Base-by-base conservation (phyloP, 306 rosid genomes). In the Rosa chinensis region DNA sequence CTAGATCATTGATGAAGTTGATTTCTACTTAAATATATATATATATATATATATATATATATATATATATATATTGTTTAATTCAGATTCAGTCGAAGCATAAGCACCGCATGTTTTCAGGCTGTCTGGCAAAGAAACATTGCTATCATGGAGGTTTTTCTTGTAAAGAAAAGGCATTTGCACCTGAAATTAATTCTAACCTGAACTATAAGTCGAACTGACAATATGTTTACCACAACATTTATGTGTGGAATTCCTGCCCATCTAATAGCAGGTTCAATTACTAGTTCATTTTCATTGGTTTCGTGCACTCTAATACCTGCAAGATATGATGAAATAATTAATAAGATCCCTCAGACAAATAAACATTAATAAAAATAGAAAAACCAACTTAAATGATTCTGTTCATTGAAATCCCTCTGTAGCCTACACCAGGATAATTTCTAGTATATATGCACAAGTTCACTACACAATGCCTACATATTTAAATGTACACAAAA, bases 201-300 rank as follows among this genome's bases (percentile, higher is more conserved):
- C 82, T 76, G 84, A 5, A 50, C 14, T 1, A 70, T 76, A 37
- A 77, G 28, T 42, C 8, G 68, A 58, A 49, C 56, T 8, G 73
- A 68, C 71, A 84, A 32, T 52, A 77, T 23, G 20, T 67, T 80
- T 67, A 69, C 44, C 32, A 50, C 87, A 50, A 80, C 12, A 67
- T 58, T 68, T 66, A 84, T 74, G 74, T 77, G 77, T 55, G 87
- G 84, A 77, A 80, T 77, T 80, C 84, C 87, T 4, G 82, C 84
- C 82, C 87, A 84, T 73, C 79, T 80, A 47, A 84, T 69, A 5
- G 50, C 68, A 49, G 84, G 77, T 59, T 84, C 84, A 42, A 84
- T 48, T 18, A 80, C 42, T 21, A 80, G 42, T 35, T 78, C 87
- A 42, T 80, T 80, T 68, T 84, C 84, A 35, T 42, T 66, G 58